Base-by-base conservation (phyloP, 768 basidiomycete genomes). In the Lyophyllum semitale region DNA sequence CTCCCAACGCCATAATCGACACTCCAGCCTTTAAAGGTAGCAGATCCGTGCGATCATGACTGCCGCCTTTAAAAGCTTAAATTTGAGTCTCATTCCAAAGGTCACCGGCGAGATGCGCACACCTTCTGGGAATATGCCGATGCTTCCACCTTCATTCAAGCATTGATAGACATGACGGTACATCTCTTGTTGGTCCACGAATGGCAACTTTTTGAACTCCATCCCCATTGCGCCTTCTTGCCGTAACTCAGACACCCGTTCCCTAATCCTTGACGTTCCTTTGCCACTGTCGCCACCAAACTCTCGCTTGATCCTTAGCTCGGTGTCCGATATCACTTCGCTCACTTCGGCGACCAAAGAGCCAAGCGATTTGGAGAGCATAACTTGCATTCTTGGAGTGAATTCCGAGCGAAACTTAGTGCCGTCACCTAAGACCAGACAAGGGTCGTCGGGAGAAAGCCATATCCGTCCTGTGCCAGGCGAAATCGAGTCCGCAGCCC, bases 41-140 rank as follows among this genome's bases (percentile, higher is more conserved):
- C 47, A 98, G 81, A 71, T 98, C 95, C 8, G 93, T 95, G 37
- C 97, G 88, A 72, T 99, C 97, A 71, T 99, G 97, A 55, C 95
- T 98, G 53, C 97, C 97, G 62, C 97, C 95, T 98, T 50, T 13
- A 58, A 48, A 48, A 41, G 18, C 45, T 62, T 51, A 59, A 26
- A 37, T 46, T 56, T 20, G 57, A 20, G 22, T 35, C 37, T 37
- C 22, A 33, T 22, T 22, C 27, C 37, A 32, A 52, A 25, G 27
- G 23, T 22, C 33, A n/a, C 17, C 41, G 20, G 41, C 27, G 20
- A n/a, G 26, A 59, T 15, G 27, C 13, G 55, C 71, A 54, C 61
- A 93, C 95, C 96, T 87, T 98, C 97, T 35, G 97, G 97, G 67
- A 98, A 98, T 59, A 99, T 98, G 43, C 97, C 95, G 58, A 99